phyloP scores from a whole-genome alignment of 108 stramenopile genomes.

The Fragilaria crotonensis region DNA sequence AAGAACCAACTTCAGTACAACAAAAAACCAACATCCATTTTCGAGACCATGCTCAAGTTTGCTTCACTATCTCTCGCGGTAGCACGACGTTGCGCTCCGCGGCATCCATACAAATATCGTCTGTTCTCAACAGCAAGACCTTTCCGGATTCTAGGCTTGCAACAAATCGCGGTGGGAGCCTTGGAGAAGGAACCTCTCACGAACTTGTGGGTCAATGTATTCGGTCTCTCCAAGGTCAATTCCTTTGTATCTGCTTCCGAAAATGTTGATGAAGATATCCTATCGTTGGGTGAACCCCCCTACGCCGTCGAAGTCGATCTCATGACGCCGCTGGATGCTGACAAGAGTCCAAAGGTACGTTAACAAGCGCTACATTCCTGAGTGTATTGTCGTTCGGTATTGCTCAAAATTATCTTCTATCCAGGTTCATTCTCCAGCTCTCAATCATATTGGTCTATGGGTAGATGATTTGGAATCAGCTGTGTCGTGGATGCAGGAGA shows the following conservation, averaged over 20 bases:
- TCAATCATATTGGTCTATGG: slow-evolving; percentile 99
- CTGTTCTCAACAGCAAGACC: no score
- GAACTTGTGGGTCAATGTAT: slow-evolving; percentile 81
- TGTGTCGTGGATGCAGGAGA: slow-evolving; percentile 75
- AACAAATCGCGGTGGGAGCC: slow-evolving; percentile 94
- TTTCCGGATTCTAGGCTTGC: slow-evolving; percentile 88
- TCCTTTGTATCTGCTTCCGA: slow-evolving; percentile 72
- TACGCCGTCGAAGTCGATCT: slow-evolving; percentile 90
- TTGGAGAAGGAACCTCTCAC: slow-evolving; percentile 39
- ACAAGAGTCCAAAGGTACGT: slow-evolving; percentile 63
- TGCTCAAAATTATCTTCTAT: slow-evolving; percentile 9
- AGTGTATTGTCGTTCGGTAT: background rate
- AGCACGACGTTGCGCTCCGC: no score
- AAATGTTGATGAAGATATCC: slow-evolving; percentile 97
- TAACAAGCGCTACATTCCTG: background rate
- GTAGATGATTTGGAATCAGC: slow-evolving; percentile 84
- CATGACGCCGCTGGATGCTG: slow-evolving; percentile 92
- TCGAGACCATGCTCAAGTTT: no score
- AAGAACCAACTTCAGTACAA: no score
- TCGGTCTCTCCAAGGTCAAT: slow-evolving; percentile 64
- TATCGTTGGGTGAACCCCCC: slow-evolving; percentile 66
- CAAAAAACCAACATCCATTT: no score
- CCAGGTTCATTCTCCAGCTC: slow-evolving; percentile 86
- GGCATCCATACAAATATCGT: no score
- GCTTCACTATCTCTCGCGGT: no score